A percentile compares a stretch with the other conserved stretches of the same genome.
phyloP scores from a whole-genome alignment of 2,329 filamentous ascomycete species.

The Atkinsonella hypoxylon region DNA sequence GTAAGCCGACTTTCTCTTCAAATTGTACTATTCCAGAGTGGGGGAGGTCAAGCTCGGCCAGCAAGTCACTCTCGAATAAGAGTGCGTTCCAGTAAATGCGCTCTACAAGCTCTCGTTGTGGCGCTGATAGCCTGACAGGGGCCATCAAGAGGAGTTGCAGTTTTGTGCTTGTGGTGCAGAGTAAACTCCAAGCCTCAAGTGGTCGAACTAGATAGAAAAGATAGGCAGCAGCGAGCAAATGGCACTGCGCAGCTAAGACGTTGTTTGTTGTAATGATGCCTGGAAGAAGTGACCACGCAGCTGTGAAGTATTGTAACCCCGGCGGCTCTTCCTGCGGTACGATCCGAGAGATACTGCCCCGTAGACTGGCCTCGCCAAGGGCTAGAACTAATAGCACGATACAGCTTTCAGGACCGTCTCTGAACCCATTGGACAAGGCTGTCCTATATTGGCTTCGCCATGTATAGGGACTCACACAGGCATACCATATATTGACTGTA shows the following conservation, averaged over 20 bases:
- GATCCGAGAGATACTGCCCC: slow-evolving; percentile 64
- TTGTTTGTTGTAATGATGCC: slow-evolving; percentile 71
- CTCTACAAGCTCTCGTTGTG: slow-evolving; percentile 61
- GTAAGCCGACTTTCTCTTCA: slow-evolving; percentile 67
- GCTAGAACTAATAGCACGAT: slow-evolving; percentile 69
- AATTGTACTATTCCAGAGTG: slow-evolving; percentile 76
- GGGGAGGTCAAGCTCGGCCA: slow-evolving; percentile 69
- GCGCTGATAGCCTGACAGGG: slow-evolving; percentile 56
- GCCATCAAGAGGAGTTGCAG: slow-evolving; percentile 67
- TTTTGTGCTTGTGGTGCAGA: slow-evolving; percentile 72
- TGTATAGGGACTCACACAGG: slow-evolving; percentile 71
- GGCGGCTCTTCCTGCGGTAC: slow-evolving; percentile 58
- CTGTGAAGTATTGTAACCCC: slow-evolving; percentile 67
- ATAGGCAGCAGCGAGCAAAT: slow-evolving; percentile 70
- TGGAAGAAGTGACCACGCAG: slow-evolving; percentile 67
- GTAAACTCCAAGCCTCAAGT: slow-evolving; percentile 69
- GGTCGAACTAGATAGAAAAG: slow-evolving; percentile 73
- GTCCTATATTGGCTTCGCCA: slow-evolving; percentile 67
- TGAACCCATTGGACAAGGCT: slow-evolving; percentile 63
- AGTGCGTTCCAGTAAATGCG: slow-evolving; percentile 77
- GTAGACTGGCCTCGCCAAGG: slow-evolving; percentile 62
- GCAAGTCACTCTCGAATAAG: slow-evolving; percentile 67
- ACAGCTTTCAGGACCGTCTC: slow-evolving; percentile 70
- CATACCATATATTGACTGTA: slow-evolving; percentile 75
- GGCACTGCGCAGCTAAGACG: slow-evolving; percentile 67